Conservation (phyloP, 768 basidiomycete species). For the Trichaptum fuscoviolaceum region DNA sequence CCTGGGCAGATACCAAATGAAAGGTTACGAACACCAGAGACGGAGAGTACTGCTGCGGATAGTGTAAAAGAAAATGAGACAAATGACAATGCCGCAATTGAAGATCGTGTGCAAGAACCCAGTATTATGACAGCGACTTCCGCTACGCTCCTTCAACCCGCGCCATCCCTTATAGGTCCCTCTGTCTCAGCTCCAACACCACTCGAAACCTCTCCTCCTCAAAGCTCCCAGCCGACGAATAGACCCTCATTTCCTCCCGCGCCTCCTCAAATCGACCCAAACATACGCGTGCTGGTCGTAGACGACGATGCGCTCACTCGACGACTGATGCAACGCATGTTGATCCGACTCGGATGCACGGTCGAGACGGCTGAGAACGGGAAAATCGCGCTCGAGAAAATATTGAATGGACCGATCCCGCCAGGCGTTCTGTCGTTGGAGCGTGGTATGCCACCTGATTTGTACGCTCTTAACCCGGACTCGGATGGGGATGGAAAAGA, state of each 20-base stretch:
- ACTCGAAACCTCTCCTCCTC: neutral
- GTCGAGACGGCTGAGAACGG: constrained; percentile 29
- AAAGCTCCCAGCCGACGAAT: neutral
- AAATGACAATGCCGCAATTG: neutral
- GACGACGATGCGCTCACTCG: constrained; percentile 29
- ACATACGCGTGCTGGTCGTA: constrained; percentile 14
- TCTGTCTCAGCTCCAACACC: neutral
- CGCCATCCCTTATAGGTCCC: neutral
- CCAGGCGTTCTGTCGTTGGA: neutral
- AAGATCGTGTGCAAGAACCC: neutral
- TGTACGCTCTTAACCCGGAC: neutral
- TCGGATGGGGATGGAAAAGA: constrained; percentile 8
- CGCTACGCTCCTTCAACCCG: neutral
- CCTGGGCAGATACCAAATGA: neutral
- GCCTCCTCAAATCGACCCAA: neutral
- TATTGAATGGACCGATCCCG: constrained; percentile 13
- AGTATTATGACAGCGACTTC: neutral
- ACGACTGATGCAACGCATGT: constrained; percentile 19
- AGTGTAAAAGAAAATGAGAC: neutral
- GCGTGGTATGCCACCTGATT: neutral
- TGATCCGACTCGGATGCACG: constrained; percentile 24
- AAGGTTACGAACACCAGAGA: neutral
- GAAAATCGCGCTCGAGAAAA: constrained; percentile 22
- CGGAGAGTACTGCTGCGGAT: neutral
- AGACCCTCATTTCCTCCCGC: neutral